Evolutionary conservation across 129 eudicot genomes (phyloP).

Genomic region (Mikania micrantha): DNA sequence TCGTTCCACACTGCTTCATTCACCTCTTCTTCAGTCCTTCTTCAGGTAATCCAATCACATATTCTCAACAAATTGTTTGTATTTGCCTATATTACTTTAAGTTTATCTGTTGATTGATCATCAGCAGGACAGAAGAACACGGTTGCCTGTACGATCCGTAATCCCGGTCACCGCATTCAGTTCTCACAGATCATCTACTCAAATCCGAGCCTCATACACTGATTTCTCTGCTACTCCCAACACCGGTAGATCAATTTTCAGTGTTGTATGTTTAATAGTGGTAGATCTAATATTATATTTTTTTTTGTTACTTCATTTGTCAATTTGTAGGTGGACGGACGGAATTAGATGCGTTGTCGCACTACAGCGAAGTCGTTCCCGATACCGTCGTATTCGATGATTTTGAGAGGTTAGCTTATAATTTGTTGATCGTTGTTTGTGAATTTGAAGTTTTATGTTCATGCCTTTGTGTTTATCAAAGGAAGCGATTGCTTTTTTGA

Average conservation of each 20-base stretch:
- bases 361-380: conserved; percentile 87
- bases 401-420: conserved; percentile 61
- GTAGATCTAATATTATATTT: not conserved
- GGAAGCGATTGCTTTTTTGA: not conserved
- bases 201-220: conserved; percentile 50
- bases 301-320: not conserved
- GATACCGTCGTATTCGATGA: conserved; percentile 98
- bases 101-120: not conserved
- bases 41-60: conserved; percentile 35
- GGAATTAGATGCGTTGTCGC: conserved; percentile 76
- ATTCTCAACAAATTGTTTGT: not conserved
- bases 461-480: not conserved
- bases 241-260: conserved; percentile 35
- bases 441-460: not conserved
- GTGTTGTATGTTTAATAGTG: not conserved
- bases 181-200: conserved; percentile 34
- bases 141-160: conserved; percentile 32
- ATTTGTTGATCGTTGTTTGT: not conserved
- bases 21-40: conserved; percentile 51
- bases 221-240: conserved; percentile 66
- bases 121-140: conserved; percentile 37
- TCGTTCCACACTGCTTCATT: conserved; percentile 54
- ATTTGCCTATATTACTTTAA: not conserved
- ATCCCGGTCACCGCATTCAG: conserved; percentile 29
- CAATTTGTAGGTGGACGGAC: conserved; percentile 54